These are phyloP conservation scores for Seminavis robusta DNA, from an alignment of 108 stramenopile species.

Conservation along the genomic window DNA sequence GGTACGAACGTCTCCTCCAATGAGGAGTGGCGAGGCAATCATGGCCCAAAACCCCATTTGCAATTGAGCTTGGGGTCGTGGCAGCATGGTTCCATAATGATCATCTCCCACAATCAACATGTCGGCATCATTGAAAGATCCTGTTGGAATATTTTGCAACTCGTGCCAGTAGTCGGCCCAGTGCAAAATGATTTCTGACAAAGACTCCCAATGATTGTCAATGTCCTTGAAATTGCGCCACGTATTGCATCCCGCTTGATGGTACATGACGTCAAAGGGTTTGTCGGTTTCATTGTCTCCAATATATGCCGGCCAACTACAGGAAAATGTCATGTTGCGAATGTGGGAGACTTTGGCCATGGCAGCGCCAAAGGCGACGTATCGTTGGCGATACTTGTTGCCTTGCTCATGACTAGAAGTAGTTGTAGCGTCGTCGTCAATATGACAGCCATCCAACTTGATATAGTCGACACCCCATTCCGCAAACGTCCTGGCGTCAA, in stretches of 20 bases:
- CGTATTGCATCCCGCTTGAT: constrained; percentile 54
- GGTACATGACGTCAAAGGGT: constrained; percentile 53
- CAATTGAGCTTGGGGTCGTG: constrained; percentile 25
- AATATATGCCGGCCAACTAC: too few relatives aligned
- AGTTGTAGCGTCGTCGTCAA: constrained; percentile 4
- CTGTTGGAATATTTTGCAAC: constrained; percentile 32
- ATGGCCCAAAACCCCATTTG: constrained; percentile 54
- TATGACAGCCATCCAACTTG: constrained; percentile 61
- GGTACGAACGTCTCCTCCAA: constrained; percentile 40
- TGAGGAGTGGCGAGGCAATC: constrained; percentile 49
- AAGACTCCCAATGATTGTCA: constrained; percentile 22
- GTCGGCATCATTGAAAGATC: constrained; percentile 61
- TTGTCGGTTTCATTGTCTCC: constrained; percentile 43
- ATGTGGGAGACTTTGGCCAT: too few relatives aligned
- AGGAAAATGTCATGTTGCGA: too few relatives aligned
- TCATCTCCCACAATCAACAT: constrained; percentile 50
- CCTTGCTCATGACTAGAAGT: too few relatives aligned
- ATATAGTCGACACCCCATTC: constrained; percentile 58
- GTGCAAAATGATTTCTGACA: constrained; percentile 14
- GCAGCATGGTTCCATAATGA: too few relatives aligned
- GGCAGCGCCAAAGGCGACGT: constrained; percentile 42
- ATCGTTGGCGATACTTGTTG: too few relatives aligned
- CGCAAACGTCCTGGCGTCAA: constrained; percentile 45
- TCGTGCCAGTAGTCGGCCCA: too few relatives aligned
- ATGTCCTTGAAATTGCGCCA: constrained; percentile 61